Evolutionary conservation across 306 rosid species (phyloP).

Genomic region (Quercus ilex): DNA sequence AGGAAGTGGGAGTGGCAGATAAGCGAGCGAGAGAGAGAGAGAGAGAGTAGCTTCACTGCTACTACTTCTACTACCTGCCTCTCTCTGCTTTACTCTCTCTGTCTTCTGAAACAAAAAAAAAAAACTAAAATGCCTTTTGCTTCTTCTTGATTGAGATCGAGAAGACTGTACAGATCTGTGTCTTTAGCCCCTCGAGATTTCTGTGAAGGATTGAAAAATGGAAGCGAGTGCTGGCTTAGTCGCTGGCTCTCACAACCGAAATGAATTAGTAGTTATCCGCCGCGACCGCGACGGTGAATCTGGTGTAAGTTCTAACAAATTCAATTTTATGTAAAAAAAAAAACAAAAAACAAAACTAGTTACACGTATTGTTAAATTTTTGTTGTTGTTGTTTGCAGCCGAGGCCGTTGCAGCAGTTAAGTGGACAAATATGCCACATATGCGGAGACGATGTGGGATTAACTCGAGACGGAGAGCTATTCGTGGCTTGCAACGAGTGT

Average conservation of each 20-base stretch:
- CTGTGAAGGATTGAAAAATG: conserved; percentile 20
- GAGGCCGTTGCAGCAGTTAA: conserved; percentile 4
- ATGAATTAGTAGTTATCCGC: conserved; percentile 55
- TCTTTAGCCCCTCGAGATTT: neutral
- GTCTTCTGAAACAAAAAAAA: too few relatives aligned
- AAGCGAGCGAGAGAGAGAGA: neutral
- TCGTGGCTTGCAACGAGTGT: conserved; percentile 78
- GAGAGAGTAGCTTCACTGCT: too few relatives aligned
- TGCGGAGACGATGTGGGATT: conserved; percentile 60
- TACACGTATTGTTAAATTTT: neutral
- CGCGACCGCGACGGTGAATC: conserved; percentile 50
- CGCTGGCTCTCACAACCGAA: conserved; percentile 65
- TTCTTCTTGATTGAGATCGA: too few relatives aligned
- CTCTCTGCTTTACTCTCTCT: too few relatives aligned
- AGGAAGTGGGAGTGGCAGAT: neutral
- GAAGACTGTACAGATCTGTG: neutral
- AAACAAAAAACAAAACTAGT: neutral
- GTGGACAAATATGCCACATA: conserved; percentile 44
- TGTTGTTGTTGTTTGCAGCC: conserved; percentile 19
- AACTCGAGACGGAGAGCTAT: conserved; percentile 48
- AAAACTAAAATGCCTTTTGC: too few relatives aligned
- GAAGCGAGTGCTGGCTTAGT: conserved; percentile 50
- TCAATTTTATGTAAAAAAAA: too few relatives aligned
- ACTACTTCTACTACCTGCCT: too few relatives aligned
- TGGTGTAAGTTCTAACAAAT: conserved; percentile 29